phyloP scores from a whole-genome alignment of 2,329 filamentous ascomycete species.

The Didymella segeticola region DNA sequence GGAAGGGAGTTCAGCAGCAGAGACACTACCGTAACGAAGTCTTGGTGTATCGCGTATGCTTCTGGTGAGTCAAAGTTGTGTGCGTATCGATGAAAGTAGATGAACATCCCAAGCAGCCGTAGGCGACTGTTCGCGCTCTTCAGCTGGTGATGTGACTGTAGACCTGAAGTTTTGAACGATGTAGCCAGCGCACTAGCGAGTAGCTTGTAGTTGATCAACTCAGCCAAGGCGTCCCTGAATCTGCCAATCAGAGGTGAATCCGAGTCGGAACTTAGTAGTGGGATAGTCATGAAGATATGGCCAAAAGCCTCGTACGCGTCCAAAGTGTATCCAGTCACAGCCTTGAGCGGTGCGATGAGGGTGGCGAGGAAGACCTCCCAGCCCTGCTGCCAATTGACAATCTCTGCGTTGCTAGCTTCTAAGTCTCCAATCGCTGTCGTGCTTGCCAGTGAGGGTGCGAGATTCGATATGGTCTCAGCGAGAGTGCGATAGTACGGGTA shows the following conservation, averaged over 20 bases:
- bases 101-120: slow-evolving; percentile 66
- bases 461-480: slow-evolving; percentile 29
- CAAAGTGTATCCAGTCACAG: slow-evolving; percentile 44
- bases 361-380: slow-evolving; percentile 30
- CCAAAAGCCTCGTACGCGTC: slow-evolving; percentile 50
- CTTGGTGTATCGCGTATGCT: slow-evolving; percentile 55
- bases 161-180: slow-evolving; percentile 34
- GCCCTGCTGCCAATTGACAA: slow-evolving; percentile 2
- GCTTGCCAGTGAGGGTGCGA: slow-evolving; percentile 16
- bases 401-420: background rate
- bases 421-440: background rate
- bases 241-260: slow-evolving; percentile 27
- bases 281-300: slow-evolving; percentile 53
- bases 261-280: slow-evolving; percentile 41
- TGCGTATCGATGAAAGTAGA: slow-evolving; percentile 63
- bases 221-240: slow-evolving; percentile 51
- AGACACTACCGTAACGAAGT: slow-evolving; percentile 64
- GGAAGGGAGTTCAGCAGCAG: slow-evolving; percentile 63
- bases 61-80: slow-evolving; percentile 49
- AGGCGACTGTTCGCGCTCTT: slow-evolving; percentile 54
- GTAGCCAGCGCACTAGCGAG: slow-evolving; percentile 43
- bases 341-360: slow-evolving; percentile 39
- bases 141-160: slow-evolving; percentile 34
- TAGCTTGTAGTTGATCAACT: slow-evolving; percentile 60
- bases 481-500: slow-evolving; percentile 43